phyloP scores from a whole-genome alignment of 306 rosid species.

The Herpetospermum pedunculosum region DNA sequence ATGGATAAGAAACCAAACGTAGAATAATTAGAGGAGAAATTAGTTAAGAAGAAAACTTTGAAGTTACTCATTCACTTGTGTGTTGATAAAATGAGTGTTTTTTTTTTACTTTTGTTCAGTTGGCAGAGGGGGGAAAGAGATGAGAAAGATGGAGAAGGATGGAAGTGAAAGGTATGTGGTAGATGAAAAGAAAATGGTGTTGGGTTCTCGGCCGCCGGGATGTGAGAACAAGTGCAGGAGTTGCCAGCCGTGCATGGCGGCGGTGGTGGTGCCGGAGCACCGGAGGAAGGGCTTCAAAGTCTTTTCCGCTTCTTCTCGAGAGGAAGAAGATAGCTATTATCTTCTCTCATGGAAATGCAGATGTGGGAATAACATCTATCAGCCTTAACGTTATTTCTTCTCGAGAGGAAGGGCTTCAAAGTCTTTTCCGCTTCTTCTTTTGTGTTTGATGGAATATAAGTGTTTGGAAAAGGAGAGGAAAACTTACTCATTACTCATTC shows the following conservation, averaged over 20 bases:
- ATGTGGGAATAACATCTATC: constrained; percentile 66
- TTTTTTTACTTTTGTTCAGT: too few relatives aligned
- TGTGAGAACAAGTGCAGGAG: constrained; percentile 72
- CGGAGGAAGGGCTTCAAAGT: constrained; percentile 14
- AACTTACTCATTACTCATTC: too few relatives aligned
- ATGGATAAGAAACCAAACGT: too few relatives aligned
- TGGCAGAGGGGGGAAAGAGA: not conserved
- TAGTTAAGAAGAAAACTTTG: too few relatives aligned
- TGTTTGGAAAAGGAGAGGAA: too few relatives aligned
- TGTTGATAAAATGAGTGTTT: too few relatives aligned
- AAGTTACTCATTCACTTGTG: too few relatives aligned
- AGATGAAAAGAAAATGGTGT: constrained; percentile 16
- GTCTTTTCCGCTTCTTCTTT: too few relatives aligned
- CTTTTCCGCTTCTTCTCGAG: constrained; percentile 14
- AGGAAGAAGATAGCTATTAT: constrained; percentile 56
- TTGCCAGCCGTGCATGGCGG: constrained; percentile 79
- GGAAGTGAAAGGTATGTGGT: not conserved
- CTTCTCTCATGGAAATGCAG: constrained; percentile 83
- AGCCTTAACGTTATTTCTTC: too few relatives aligned
- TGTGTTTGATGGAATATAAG: too few relatives aligned
- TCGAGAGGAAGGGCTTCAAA: too few relatives aligned
- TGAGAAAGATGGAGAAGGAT: not conserved
- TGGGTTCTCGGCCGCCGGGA: constrained; percentile 84
- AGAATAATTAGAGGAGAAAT: too few relatives aligned
- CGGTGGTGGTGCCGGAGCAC: constrained; percentile 58